Percentiles rank a stretch among this genome's conserved stretches.
phyloP scores from a whole-genome alignment of 2,329 filamentous ascomycete species.

The Colletotrichum cordylinicola region DNA sequence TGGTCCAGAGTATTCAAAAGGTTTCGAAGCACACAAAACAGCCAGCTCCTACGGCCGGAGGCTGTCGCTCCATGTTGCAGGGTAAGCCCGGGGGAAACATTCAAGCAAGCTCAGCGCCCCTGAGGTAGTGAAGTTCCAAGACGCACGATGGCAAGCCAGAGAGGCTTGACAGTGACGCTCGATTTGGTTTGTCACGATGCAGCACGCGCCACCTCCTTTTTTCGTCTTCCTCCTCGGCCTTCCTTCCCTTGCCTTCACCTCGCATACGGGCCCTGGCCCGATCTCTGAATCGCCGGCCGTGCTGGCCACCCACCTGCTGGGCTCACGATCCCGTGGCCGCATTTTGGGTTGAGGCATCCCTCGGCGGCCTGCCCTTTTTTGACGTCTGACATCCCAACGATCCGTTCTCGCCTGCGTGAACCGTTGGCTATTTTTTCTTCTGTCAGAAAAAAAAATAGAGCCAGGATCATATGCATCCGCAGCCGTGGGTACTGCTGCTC shows the following conservation, averaged over 20 bases:
- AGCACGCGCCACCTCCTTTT: background rate
- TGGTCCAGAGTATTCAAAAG: background rate
- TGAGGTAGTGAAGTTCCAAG: background rate
- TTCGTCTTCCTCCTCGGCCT: background rate
- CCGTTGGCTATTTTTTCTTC: background rate
- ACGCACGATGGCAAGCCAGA: background rate
- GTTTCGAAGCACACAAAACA: conserved; percentile 3
- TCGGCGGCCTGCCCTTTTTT: background rate
- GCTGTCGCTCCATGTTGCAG: background rate
- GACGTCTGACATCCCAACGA: background rate
- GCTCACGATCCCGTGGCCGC: background rate
- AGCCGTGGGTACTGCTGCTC: conserved; percentile 3
- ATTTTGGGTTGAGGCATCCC: background rate
- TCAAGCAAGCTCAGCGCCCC: background rate
- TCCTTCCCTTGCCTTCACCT: background rate
- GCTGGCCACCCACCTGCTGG: background rate
- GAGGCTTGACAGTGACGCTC: background rate
- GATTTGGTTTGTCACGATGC: background rate
- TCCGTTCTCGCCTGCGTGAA: background rate
- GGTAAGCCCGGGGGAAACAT: background rate
- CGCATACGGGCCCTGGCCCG: background rate
- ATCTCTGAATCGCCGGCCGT: background rate
- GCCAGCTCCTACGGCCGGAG: background rate
- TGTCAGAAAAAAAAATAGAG: background rate
- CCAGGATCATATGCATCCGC: background rate